Evolutionary conservation across 176 grass and related monocot genomes (phyloP).

Genomic region (Olyra latifolia): DNA sequence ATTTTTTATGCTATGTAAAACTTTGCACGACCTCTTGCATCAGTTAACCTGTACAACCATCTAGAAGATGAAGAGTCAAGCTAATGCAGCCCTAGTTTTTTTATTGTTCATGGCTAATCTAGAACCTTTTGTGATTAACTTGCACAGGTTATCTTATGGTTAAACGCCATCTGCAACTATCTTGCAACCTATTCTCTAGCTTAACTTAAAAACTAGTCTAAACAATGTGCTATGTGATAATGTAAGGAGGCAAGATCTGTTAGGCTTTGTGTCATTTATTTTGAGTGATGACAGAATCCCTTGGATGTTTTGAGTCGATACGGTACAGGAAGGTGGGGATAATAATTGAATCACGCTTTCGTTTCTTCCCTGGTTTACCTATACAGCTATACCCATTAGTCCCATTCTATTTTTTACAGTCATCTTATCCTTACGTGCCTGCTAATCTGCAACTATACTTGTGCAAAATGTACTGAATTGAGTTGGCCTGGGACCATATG

Average conservation of each 20-base stretch:
- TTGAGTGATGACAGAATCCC: conserved; percentile 27
- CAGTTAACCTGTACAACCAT: conserved; percentile 32
- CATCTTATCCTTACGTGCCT: conserved; percentile 21
- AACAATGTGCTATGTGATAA: conserved; percentile 28
- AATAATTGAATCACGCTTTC: conserved; percentile 33
- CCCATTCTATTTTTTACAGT: not conserved
- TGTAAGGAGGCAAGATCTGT: conserved; percentile 18
- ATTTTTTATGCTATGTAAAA: conserved; percentile 10
- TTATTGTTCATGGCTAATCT: conserved; percentile 9
- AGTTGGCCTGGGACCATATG: conserved; percentile 24
- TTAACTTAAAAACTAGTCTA: conserved; percentile 19
- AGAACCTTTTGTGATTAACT: conserved; percentile 8
- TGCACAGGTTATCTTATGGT: conserved; percentile 22
- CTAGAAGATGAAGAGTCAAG: conserved; percentile 33
- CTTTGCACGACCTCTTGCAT: not conserved
- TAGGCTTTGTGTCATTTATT: conserved; percentile 28
- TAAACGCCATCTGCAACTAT: conserved; percentile 22
- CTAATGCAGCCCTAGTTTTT: conserved; percentile 17
- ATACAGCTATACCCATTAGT: conserved; percentile 4
- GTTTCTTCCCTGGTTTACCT: conserved; percentile 23
- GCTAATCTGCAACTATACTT: conserved; percentile 23
- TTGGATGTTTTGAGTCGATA: conserved; percentile 20
- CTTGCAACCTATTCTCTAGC: conserved; percentile 21
- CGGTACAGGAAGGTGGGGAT: conserved; percentile 13
- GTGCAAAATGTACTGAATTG: conserved; percentile 11